Base-by-base conservation (phyloP, 1,139 yeast genomes). In the Lodderomyces metapsilosis region DNA sequence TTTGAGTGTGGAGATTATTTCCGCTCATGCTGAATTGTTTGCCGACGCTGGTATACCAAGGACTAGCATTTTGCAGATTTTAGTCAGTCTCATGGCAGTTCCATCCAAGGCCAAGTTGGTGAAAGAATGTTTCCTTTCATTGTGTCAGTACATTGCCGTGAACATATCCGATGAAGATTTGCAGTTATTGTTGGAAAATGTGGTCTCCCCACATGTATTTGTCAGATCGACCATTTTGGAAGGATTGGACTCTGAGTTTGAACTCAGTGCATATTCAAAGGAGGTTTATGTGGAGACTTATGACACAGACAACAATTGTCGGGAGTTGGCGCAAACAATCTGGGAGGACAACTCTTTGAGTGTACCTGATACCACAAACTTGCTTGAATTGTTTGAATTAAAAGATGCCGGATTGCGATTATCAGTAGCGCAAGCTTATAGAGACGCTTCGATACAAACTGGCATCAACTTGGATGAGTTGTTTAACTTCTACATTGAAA, bases 241-340 rank as follows among this genome's bases (percentile, higher is more conserved):
- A 59, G 84, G 84, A 8, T 61, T 94, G 36, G 98, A 92, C 58
- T 78, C 88, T 40, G 97, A 92, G 56, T 84, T 89, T 52, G 96
- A 89, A 48, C 64, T 92, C 41, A 65, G 73, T n/a, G 64, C 67
- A 6, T 78, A 76, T 54, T 72, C 84, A 21, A 78, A 74, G 43
- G 95, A 91, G 58, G 64, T 92, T 24, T 91, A 87, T 81, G 82
- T 94, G 44, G 76, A 87, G 15, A 75, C 78, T 44, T 89, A 84
- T 57, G 96, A 89, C 57, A 82, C 80, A 37, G 89, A 84, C 43
- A 74, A 71, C 12, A 66, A 72, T 18, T 80, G 82, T 45, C 74
- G 82, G 12, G 84, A 80, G 34, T 56, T 84, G 24, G 96, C 98
- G 0, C 64, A 66, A 21, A 84, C 92, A 2, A 85, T 94, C 44